Percentiles rank a stretch among this genome's conserved stretches.
Conservation (phyloP, 805 yeast genomes). For the Candida sphagnicola region DNA sequence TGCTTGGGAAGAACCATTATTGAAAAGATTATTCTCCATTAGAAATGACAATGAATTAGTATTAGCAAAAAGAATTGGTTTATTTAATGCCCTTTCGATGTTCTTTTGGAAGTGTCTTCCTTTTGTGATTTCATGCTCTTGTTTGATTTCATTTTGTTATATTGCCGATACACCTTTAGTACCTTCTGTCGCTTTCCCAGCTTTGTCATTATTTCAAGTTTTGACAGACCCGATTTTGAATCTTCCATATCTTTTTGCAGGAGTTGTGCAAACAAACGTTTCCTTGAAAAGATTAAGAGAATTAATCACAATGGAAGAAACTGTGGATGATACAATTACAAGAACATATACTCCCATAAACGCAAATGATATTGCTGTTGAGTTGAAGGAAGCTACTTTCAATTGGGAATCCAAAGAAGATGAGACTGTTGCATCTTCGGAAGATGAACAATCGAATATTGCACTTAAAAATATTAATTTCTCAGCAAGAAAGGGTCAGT, state of each 20-base stretch:
- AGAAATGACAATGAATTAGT: constrained; percentile 32
- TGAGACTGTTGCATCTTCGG: constrained; percentile 10
- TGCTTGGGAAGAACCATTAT: constrained; percentile 40
- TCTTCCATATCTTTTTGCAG: constrained; percentile 27
- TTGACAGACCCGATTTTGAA: constrained; percentile 28
- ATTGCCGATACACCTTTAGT: constrained; percentile 22
- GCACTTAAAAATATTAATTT: constrained; percentile 31
- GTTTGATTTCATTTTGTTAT: constrained; percentile 23
- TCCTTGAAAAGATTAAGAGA: constrained; percentile 29
- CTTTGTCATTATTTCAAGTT: constrained; percentile 31
- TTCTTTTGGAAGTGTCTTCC: constrained; percentile 37
- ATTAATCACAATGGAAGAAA: constrained; percentile 29
- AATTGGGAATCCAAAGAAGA: constrained; percentile 19
- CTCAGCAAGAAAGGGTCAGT: constrained; percentile 27
- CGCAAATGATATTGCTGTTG: constrained; percentile 21
- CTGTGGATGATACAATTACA: constrained; percentile 15
- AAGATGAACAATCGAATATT: constrained; percentile 15
- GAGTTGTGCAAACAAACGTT: constrained; percentile 25
- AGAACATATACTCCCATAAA: constrained; percentile 7
- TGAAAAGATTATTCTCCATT: constrained; percentile 23
- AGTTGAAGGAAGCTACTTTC: constrained; percentile 26
- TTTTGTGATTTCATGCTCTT: constrained; percentile 28
- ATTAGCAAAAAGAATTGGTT: constrained; percentile 23
- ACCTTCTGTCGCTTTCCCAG: constrained; percentile 35
- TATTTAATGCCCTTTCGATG: constrained; percentile 24